Percentiles rank a stretch among this genome's conserved stretches.
Conservation (phyloP, 805 yeast species). For the Cyberlindnera samutprakarnensis region DNA sequence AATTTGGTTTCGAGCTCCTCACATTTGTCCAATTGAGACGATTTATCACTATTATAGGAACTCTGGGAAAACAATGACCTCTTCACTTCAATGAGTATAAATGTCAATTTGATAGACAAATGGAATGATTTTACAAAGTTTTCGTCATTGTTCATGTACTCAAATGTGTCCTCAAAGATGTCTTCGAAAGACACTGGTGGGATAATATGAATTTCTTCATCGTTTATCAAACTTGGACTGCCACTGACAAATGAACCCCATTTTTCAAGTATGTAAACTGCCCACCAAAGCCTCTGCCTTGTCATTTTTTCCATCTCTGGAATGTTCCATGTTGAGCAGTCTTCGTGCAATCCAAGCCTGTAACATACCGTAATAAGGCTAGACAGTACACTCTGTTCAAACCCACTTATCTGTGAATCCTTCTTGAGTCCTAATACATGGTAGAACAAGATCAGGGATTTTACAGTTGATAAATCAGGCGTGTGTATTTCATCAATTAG, state of each 20-base stretch:
- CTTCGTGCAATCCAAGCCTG: conserved; percentile 7
- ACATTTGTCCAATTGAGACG: neutral
- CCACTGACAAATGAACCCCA: conserved; percentile 8
- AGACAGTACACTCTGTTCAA: conserved; percentile 6
- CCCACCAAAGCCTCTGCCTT: conserved; percentile 74
- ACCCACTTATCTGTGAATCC: conserved; percentile 9
- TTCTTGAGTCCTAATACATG: conserved; percentile 8
- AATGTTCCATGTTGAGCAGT: conserved; percentile 8
- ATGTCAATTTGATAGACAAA: neutral
- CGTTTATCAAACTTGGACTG: conserved; percentile 6
- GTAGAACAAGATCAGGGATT: conserved; percentile 7
- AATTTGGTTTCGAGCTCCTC: neutral
- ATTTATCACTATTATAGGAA: neutral
- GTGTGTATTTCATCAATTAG: conserved; percentile 7
- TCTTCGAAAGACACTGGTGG: neutral
- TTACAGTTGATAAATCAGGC: conserved; percentile 8
- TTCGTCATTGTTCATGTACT: neutral
- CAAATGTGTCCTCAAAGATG: neutral
- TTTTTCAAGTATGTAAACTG: conserved; percentile 68
- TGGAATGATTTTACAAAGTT: no score
- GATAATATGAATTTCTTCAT: conserved; percentile 1
- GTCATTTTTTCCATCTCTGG: conserved; percentile 7
- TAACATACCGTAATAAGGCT: conserved; percentile 5
- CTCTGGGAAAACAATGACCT: neutral
- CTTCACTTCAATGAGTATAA: neutral